Conservation (phyloP, 345 rosid genomes). For the Eucalyptus leucophloia region DNA sequence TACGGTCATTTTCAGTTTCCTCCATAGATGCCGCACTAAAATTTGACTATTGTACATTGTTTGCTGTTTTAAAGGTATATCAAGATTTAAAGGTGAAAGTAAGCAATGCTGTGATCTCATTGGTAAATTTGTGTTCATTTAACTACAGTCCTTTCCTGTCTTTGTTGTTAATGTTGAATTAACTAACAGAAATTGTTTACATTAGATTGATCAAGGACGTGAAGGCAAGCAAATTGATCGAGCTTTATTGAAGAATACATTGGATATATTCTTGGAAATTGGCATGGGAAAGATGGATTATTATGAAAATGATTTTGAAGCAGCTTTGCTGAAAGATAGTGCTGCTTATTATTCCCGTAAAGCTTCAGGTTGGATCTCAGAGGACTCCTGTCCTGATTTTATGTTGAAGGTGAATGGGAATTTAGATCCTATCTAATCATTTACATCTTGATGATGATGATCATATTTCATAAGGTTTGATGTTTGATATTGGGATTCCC, state of each 20-base stretch:
- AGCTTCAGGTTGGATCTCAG: constrained; percentile 76
- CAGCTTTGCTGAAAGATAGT: constrained; percentile 46
- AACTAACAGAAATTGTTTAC: neutral
- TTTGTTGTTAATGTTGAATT: neutral
- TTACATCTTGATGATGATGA: neutral
- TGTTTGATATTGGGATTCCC: constrained; percentile 2
- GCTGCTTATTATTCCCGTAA: constrained; percentile 76
- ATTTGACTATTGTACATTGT: neutral
- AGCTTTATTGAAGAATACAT: constrained; percentile 57
- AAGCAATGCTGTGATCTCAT: constrained; percentile 37
- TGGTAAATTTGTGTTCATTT: constrained; percentile 13
- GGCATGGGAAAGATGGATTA: constrained; percentile 52
- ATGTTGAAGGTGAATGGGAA: constrained; percentile 47
- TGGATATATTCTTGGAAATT: constrained; percentile 75
- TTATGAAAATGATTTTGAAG: constrained; percentile 78
- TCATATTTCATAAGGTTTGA: neutral
- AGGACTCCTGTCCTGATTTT: constrained; percentile 76
- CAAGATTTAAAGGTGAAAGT: constrained; percentile 20
- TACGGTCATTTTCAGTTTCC: neutral
- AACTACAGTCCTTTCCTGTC: neutral
- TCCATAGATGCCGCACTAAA: neutral
- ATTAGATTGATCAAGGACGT: constrained; percentile 73
- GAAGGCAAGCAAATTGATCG: constrained; percentile 88
- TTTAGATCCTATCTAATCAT: neutral
- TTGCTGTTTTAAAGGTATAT: constrained; percentile 22